These are phyloP conservation scores for Microsporum audouinii DNA, from an alignment of 2,329 filamentous ascomycete genomes.

Conservation along the genomic window DNA sequence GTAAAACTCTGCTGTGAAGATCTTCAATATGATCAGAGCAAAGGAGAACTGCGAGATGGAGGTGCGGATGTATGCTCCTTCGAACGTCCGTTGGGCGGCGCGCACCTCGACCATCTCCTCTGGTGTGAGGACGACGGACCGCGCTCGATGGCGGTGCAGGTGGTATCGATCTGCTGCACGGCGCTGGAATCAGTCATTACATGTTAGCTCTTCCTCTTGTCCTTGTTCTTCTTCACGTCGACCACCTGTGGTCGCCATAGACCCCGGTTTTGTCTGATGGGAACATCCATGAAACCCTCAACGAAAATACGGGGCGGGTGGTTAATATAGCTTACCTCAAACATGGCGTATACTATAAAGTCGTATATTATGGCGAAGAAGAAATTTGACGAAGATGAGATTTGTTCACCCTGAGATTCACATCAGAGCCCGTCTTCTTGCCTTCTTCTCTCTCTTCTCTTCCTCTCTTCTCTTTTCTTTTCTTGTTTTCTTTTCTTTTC, in stretches of 20 bases:
- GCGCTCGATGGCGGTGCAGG: conserved; percentile 70
- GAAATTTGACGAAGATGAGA: background rate
- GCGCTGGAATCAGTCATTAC: conserved; percentile 32
- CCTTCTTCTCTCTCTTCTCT: background rate
- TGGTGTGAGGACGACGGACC: conserved; percentile 67
- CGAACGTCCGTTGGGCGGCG: conserved; percentile 89
- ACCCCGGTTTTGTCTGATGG: background rate
- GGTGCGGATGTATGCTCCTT: conserved; percentile 92
- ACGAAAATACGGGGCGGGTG: background rate
- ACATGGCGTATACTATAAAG: background rate
- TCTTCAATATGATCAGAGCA: conserved; percentile 84
- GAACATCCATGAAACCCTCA: background rate
- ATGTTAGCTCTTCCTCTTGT: background rate
- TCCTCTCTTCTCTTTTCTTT: background rate
- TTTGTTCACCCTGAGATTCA: background rate
- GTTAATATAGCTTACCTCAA: background rate
- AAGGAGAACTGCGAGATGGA: conserved; percentile 93
- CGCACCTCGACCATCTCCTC: conserved; percentile 88
- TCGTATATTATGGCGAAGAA: background rate
- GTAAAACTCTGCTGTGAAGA: conserved; percentile 95
- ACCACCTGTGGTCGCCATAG: background rate
- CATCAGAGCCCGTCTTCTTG: background rate
- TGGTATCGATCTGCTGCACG: conserved; percentile 64
- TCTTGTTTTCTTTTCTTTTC: background rate
- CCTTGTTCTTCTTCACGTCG: background rate